Conservation (phyloP, 2,329 filamentous ascomycete genomes). For the Clarireedia paspali region DNA sequence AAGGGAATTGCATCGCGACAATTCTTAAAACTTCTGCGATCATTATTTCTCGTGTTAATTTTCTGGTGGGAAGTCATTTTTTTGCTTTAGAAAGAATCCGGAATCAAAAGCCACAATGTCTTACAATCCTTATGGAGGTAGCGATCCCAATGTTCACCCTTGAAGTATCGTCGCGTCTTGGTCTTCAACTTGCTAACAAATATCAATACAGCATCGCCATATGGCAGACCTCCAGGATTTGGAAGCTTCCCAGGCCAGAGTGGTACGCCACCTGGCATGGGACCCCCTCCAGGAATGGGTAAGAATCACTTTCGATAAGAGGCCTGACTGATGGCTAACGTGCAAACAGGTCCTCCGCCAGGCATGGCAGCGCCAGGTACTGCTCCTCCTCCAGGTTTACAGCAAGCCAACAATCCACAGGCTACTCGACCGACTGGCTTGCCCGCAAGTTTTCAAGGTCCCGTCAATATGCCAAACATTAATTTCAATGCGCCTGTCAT, state of each 20-base stretch:
- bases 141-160: not conserved
- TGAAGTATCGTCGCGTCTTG: not conserved
- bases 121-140: conserved; percentile 31
- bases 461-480: conserved; percentile 90
- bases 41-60: not conserved
- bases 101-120: conserved; percentile 20
- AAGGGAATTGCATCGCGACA: not conserved
- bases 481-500: conserved; percentile 98
- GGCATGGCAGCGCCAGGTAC: conserved; percentile 80
- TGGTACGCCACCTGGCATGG: conserved; percentile 57
- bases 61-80: no score
- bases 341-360: conserved; percentile 59
- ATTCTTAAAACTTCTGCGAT: not conserved
- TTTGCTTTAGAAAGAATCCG: no score
- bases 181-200: not conserved
- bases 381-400: conserved; percentile 68
- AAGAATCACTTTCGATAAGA: conserved; percentile 30
- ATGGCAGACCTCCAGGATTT: conserved; percentile 69
- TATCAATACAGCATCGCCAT: conserved; percentile 34
- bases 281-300: conserved; percentile 78
- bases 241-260: conserved; percentile 57
- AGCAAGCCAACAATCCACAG: conserved; percentile 65
- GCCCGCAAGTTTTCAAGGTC: conserved; percentile 78
- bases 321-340: conserved; percentile 14
- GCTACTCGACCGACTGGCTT: conserved; percentile 74